A percentile compares a stretch with the other conserved stretches of the same genome.
Evolutionary conservation across 2,329 filamentous ascomycete species (phyloP).

Genomic region (Acarospora socialis): DNA sequence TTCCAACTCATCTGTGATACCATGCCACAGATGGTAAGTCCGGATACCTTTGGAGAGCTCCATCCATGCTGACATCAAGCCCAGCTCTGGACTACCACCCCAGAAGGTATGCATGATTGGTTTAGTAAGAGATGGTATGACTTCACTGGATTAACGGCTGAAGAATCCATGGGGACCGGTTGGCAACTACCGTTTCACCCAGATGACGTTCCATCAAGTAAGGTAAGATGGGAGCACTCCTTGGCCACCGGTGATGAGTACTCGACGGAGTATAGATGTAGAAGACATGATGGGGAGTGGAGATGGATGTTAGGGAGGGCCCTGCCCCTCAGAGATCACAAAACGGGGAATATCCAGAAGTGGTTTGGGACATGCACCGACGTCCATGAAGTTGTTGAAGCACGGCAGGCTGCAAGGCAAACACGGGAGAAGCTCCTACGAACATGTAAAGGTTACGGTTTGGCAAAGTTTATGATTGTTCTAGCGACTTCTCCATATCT

Average conservation of each 20-base stretch:
- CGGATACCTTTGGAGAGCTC: too few relatives aligned
- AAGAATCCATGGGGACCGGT: slow-evolving; percentile 46
- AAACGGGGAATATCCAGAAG: slow-evolving; percentile 55
- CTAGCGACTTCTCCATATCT: too few relatives aligned
- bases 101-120: slow-evolving; percentile 55
- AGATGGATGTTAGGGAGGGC: slow-evolving; percentile 68
- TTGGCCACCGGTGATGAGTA: slow-evolving; percentile 55
- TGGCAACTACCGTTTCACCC: slow-evolving; percentile 55
- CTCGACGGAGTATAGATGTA: slow-evolving; percentile 56
- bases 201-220: slow-evolving; percentile 49
- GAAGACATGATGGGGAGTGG: slow-evolving; percentile 52
- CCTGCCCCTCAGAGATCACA: slow-evolving; percentile 49
- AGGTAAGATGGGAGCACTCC: slow-evolving; percentile 45
- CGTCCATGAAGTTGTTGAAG: slow-evolving; percentile 59
- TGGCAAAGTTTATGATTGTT: too few relatives aligned
- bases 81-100: slow-evolving; percentile 56
- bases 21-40: slow-evolving; percentile 43
- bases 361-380: slow-evolving; percentile 76
- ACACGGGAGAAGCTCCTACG: slow-evolving; percentile 54
- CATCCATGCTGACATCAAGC: slow-evolving; percentile 24
- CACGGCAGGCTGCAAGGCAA: slow-evolving; percentile 50
- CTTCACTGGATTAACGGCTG: slow-evolving; percentile 55
- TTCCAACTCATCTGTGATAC: slow-evolving; percentile 65
- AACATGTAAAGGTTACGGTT: slow-evolving; percentile 60
- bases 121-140: slow-evolving; percentile 66